Evolutionary conservation across 208 protist species (phyloP).

Genomic region (Leishmania major): DNA sequence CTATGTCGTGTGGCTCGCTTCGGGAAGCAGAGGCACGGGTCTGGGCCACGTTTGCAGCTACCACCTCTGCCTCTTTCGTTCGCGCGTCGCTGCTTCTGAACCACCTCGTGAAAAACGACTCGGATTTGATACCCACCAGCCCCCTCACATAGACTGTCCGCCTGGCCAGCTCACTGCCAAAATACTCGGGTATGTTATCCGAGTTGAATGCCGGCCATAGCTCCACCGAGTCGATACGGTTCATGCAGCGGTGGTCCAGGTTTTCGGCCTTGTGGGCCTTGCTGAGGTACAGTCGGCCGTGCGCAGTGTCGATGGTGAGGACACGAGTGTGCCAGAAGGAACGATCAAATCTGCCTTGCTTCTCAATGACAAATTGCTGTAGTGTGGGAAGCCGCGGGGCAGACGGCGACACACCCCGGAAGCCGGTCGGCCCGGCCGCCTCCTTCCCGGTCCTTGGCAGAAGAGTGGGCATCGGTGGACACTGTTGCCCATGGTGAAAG

Average conservation of each 20-base stretch:
- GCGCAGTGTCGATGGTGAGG: constrained; percentile 9
- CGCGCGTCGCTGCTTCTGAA: not conserved
- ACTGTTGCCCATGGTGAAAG: not conserved
- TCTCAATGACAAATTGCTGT: constrained; percentile 22
- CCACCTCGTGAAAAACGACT: not conserved
- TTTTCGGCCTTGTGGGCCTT: constrained; percentile 10
- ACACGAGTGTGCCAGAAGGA: constrained; percentile 20
- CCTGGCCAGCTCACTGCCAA: constrained; percentile 6
- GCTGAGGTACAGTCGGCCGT: constrained; percentile 14
- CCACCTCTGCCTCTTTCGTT: not conserved
- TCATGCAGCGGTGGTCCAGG: constrained; percentile 22
- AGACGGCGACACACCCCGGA: not conserved
- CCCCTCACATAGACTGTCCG: constrained; percentile 25
- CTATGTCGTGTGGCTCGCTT: not conserved
- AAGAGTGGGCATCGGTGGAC: not conserved
- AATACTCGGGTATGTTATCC: not conserved
- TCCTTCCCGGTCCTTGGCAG: not conserved
- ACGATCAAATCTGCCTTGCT: constrained; percentile 24
- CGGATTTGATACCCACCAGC: constrained; percentile 13
- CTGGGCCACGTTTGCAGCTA: not conserved
- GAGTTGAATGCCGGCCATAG: constrained; percentile 13
- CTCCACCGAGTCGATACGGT: constrained; percentile 19
- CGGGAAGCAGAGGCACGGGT: not conserved
- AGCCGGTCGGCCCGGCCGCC: no score
- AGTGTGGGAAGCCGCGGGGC: not conserved